Evolutionary conservation across 1,284 basidiomycete species (phyloP), one percentile per base, ranked within the genome.

Genomic region (Anthracocystis setariae): DNA sequence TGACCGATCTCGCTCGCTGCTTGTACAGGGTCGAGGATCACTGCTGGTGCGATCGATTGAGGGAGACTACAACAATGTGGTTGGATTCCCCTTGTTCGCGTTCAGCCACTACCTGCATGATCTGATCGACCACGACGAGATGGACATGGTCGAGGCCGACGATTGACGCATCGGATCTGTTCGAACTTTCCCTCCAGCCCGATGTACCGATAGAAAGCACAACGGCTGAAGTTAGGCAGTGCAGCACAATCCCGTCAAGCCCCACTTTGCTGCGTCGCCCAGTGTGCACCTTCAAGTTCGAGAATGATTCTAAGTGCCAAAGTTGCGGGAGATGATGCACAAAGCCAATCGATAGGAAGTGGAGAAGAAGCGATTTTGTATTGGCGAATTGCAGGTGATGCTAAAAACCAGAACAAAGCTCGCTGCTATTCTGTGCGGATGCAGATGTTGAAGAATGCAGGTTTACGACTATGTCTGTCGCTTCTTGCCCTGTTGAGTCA

Each of bases 11-110:
- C 18, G 39, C 21, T 5, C 12, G 9, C n/a, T 29, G 15, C 5
- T 27, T 2, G n/a, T 10, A 46, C 65, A 79, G 74, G 93, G 93
- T 2, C 85, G 90, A 1, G 94, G 93, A 0, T 90, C 90, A 2
- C 74, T 93, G 43, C 86, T 98, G 33, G 85, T 97, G 48, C 87
- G 90, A 46, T 90, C 90, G 74, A 88, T 97, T 27, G 91, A 96
- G 57, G 94, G 95, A 1, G 93, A 95, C 82, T 96, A 90, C 81
- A 88, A 92, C 80, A 97, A 97, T 78, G 90, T 93, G 5, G 93
- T 95, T 13, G 94, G 94, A 3, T 94, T 94, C 81, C 92, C 92
- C 0, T 48, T 79, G 18, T 70, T 71, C 25, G 59, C 61, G 32
- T 63, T 76, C 43, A 57, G 59, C 39, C 42, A 58, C 13, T 76